Base-by-base conservation (phyloP, 2,329 filamentous ascomycete genomes). In the Ascochyta koolunga region DNA sequence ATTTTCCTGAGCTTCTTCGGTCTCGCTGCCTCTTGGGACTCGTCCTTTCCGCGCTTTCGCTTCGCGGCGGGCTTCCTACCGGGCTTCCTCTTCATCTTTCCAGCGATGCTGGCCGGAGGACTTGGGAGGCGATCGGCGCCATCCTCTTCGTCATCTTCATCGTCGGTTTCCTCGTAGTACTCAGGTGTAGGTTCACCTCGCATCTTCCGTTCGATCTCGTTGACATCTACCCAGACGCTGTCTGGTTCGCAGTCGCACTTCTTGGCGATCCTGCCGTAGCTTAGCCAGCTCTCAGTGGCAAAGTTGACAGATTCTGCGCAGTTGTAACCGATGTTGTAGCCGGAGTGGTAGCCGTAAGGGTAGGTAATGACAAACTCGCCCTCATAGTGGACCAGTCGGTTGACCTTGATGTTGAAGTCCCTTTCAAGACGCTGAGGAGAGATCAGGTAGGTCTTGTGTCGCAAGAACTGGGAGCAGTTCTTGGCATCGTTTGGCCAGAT, bases 281-380 rank as follows among this genome's bases (percentile, higher is more conserved):
- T 89, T 39, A 99, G 79, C 95, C 95, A 99, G 25, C 91, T 89
- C 63, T 97, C 93, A 8, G 96, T 87, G 5, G 93, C 95, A 74
- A 99, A 99, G 72, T 99, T 99, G 78, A 99, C 95, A 7, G 95
- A 96, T 73, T 99, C 95, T 24, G 95, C 95, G 76, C 95, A 99
- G 73, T 99, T 99, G 79, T 99, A 99, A 15, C 96, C 95, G 32
- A 99, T 80, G 66, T 99, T 99, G 75, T 96, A 99, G 4, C 95
- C 95, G 5, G 95, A 99, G 71, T 99, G 95, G 72, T 99, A 99
- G 19, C 95, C 95, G 68, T 98, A 99, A 0, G 95, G 95, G 71
- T 96, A 99, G 0, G 95, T 99, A 61, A 99, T 96, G 58, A 99
- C 92, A 61, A 99, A 99, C 70, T 99, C 95, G 56, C 95, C 93